A percentile compares a stretch with the other conserved stretches of the same genome.
These are phyloP conservation scores for Phaeomoniella chlamydospora DNA, from an alignment of 2,329 filamentous ascomycete species.

Conservation along the genomic window DNA sequence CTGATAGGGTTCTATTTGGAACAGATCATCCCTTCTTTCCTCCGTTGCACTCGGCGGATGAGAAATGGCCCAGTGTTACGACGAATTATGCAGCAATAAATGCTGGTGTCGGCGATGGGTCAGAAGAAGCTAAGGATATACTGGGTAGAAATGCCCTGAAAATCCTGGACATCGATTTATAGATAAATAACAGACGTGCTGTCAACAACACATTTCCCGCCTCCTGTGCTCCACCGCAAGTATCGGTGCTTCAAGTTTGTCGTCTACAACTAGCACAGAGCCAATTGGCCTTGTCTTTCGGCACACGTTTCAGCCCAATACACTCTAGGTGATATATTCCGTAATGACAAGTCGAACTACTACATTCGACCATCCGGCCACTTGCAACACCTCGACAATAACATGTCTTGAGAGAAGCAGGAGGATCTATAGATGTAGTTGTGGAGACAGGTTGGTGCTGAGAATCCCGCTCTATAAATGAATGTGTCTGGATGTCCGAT, in stretches of 20 bases:
- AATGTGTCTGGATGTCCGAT: background rate
- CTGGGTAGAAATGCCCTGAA: constrained; percentile 29
- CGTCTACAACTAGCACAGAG: background rate
- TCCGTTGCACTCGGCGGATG: constrained; percentile 18
- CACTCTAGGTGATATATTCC: background rate
- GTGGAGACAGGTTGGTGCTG: too few species aligned
- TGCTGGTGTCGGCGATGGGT: constrained; percentile 18
- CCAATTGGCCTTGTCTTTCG: background rate
- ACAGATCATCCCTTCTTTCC: constrained; percentile 32
- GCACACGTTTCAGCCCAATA: background rate
- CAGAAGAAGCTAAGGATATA: constrained; percentile 17
- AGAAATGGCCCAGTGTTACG: constrained; percentile 30
- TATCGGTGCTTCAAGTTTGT: too few species aligned
- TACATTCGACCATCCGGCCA: background rate
- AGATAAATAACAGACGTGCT: constrained; percentile 1
- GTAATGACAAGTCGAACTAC: background rate
- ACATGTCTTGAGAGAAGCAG: too few species aligned
- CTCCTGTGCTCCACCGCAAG: background rate
- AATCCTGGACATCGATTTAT: constrained; percentile 21
- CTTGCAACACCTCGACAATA: background rate
- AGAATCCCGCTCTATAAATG: too few species aligned
- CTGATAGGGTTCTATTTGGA: constrained; percentile 26
- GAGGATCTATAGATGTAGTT: too few species aligned
- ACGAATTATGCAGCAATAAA: constrained; percentile 31
- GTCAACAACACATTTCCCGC: background rate